These are phyloP conservation scores for Papiliotrema fonsecae DNA, from an alignment of 1,284 basidiomycete species.

Conservation along the genomic window DNA sequence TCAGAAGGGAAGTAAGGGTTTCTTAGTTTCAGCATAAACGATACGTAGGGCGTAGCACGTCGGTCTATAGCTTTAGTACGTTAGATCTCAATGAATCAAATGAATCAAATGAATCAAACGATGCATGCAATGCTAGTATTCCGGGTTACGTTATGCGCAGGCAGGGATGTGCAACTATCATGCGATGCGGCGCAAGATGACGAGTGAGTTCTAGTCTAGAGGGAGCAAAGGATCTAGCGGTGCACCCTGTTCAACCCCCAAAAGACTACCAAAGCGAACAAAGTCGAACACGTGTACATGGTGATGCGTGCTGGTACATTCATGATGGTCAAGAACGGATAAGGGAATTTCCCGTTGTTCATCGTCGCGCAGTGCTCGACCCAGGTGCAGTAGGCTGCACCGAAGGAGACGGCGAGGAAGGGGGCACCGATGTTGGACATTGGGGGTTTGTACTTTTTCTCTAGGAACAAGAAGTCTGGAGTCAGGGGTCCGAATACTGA, in stretches of 20 bases:
- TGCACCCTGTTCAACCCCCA: conserved; percentile 50
- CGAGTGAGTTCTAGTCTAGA: too few relatives aligned
- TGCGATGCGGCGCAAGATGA: too few relatives aligned
- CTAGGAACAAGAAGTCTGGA: conserved; percentile 65
- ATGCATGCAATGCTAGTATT: too few relatives aligned
- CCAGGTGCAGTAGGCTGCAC: conserved; percentile 59
- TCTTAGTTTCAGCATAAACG: too few relatives aligned
- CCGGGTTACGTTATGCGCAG: too few relatives aligned
- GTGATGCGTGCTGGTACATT: conserved; percentile 54
- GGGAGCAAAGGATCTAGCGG: too few relatives aligned
- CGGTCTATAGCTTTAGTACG: too few relatives aligned
- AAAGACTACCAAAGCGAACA: conserved; percentile 59
- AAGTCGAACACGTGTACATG: conserved; percentile 58
- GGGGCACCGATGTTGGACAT: conserved; percentile 53
- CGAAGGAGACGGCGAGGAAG: conserved; percentile 49
- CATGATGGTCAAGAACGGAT: conserved; percentile 69
- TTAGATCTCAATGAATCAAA: too few relatives aligned
- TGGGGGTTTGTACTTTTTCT: conserved; percentile 56
- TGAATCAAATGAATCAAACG: too few relatives aligned
- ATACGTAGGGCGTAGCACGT: too few relatives aligned
- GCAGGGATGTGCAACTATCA: too few relatives aligned
- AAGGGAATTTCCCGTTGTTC: conserved; percentile 60
- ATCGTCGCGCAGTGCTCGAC: conserved; percentile 62
- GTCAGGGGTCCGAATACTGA: too few relatives aligned
- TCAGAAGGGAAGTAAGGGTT: neutral